Percentiles rank a stretch among this genome's conserved stretches.
phyloP scores from a whole-genome alignment of 1,139 yeast genomes.

The Debaryomyces sp. region DNA sequence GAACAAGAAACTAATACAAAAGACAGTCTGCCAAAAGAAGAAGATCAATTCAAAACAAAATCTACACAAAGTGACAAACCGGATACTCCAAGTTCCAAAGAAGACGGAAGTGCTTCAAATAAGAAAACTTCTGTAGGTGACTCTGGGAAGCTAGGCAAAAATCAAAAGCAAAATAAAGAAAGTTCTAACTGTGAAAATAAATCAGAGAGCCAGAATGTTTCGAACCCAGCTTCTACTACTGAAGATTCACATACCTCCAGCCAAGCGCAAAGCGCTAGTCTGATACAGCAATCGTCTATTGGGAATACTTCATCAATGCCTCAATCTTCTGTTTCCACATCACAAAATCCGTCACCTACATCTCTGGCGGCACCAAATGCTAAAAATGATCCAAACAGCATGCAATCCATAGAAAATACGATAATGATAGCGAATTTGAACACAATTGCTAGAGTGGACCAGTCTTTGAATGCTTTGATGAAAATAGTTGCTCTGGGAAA shows the following conservation, averaged over 20 bases:
- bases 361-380: slow-evolving; percentile 13
- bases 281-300: not conserved
- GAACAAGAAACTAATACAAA: not conserved
- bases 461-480: slow-evolving; percentile 70
- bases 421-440: slow-evolving; percentile 84
- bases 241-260: not conserved
- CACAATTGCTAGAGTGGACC: slow-evolving; percentile 75
- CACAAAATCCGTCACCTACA: slow-evolving; percentile 8
- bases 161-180: not conserved
- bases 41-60: not conserved
- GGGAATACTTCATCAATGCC: not conserved
- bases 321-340: not conserved
- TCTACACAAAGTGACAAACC: not conserved
- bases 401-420: slow-evolving; percentile 66
- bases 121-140: not conserved
- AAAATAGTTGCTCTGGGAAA: slow-evolving; percentile 79
- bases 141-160: not conserved
- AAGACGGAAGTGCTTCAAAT: not conserved
- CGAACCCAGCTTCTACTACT: not conserved
- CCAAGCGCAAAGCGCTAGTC: not conserved
- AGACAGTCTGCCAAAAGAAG: not conserved
- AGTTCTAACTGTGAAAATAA: not conserved
- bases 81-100: not conserved
- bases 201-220: not conserved
- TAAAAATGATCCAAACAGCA: slow-evolving; percentile 37